Base-by-base conservation (phyloP, 2,329 filamentous ascomycete genomes). In the Trichoderma guizhouense region DNA sequence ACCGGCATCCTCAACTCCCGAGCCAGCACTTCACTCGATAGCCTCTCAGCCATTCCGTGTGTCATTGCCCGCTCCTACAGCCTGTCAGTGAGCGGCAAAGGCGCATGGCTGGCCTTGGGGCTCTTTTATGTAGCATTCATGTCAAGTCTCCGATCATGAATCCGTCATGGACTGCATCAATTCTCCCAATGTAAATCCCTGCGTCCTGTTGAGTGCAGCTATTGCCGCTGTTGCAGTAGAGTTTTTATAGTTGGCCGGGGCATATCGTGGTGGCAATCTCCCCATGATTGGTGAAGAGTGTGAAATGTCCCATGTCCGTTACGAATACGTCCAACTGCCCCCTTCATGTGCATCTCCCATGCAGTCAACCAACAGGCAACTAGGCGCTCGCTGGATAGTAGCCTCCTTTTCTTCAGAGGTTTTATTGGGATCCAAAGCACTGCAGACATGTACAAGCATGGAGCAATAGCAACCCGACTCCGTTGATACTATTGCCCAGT, bases 131-230 rank as follows among this genome's bases (percentile, higher is more conserved):
- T 9, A 64, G 47, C 21, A 47, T n/a, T 24, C 39, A 71, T n/a
- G 62, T 39, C 36, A 66, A 67, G 63, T 43, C 39, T 43, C 39
- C 60, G 36, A 66, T 71, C 55, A 43, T 55, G 36, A 67, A 43
- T 62, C 55, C 32, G 30, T 62, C 30, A 14, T 62, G 14, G 21
- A 34, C 24, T 28, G 32, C 18, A 28, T 18, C 34, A n/a, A 43
- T 36, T 18, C 14, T 15, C 12, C 11, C 61, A 60, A 14, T 32
- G n/a, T 47, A 32, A 28, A 65, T 14, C 51, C 51, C 61, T 71
- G 69, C 36, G 18, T 47, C 15, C 39, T 34, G 15, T 32, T 30
- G n/a, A 11, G 51, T 21, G 39, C 34, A 53, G 24, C 11, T 30
- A 11, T 53, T 7, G 18, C 28, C 4, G 43, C 18, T 36, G 47